Percentiles rank a stretch among this genome's conserved stretches.
phyloP scores from a whole-genome alignment of 352 stramenopile species.

The Pythium rhizo-oryzae region DNA sequence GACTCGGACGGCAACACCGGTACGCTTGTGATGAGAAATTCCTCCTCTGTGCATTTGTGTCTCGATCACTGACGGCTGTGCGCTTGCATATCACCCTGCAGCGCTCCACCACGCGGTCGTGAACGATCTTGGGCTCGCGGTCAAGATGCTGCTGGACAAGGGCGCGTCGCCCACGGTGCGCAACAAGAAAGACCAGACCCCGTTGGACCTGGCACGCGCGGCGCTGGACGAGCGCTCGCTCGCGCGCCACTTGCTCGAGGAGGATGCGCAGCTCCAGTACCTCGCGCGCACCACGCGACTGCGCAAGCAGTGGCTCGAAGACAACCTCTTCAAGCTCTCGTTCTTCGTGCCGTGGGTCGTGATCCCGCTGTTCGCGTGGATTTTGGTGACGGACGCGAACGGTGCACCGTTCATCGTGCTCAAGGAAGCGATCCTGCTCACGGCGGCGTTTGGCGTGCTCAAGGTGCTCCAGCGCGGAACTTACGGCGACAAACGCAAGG shows the following conservation, averaged over 20 bases:
- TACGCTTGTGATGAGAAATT: slow-evolving; percentile 21
- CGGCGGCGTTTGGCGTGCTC: slow-evolving; percentile 39
- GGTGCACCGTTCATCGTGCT: slow-evolving; percentile 44
- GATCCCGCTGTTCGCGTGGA: slow-evolving; percentile 46
- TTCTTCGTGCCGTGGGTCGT: slow-evolving; percentile 78
- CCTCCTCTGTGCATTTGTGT: neutral
- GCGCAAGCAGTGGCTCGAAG: slow-evolving; percentile 60
- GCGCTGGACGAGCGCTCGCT: slow-evolving; percentile 42
- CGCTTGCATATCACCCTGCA: slow-evolving; percentile 7
- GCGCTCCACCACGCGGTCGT: slow-evolving; percentile 66
- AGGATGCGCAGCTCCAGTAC: slow-evolving; percentile 55
- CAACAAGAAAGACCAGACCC: slow-evolving; percentile 52
- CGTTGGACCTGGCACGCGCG: slow-evolving; percentile 47
- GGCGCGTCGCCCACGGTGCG: slow-evolving; percentile 44
- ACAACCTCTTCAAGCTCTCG: slow-evolving; percentile 70
- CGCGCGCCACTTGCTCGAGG: slow-evolving; percentile 48
- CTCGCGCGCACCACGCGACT: slow-evolving; percentile 46
- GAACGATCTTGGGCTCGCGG: slow-evolving; percentile 63
- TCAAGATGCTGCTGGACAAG: slow-evolving; percentile 71
- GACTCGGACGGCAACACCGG: slow-evolving; percentile 73
- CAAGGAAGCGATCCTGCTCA: slow-evolving; percentile 39
- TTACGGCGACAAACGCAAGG: slow-evolving; percentile 79
- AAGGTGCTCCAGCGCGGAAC: slow-evolving; percentile 61
- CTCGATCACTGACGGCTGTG: neutral
- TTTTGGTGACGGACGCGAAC: slow-evolving; percentile 36